Conservation (phyloP, 306 rosid genomes). For the Morella rubra region DNA sequence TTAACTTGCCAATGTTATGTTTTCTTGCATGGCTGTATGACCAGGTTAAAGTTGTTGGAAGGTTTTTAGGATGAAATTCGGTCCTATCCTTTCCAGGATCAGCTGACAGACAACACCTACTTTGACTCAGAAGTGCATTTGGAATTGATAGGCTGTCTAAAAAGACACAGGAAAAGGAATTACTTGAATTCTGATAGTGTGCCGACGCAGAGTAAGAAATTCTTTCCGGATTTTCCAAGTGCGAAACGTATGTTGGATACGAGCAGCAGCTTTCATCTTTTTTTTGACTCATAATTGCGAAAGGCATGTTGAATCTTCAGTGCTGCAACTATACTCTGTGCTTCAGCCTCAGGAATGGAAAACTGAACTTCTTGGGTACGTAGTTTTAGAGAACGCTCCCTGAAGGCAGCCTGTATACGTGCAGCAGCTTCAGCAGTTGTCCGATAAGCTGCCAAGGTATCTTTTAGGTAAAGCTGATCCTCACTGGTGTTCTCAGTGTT, state of each 20-base stretch:
- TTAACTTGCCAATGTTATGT: background rate
- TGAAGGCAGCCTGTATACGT: constrained; percentile 80
- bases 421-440: constrained; percentile 97
- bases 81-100: background rate
- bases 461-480: constrained; percentile 72
- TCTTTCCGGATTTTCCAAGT: constrained; percentile 83
- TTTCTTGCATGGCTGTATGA: background rate
- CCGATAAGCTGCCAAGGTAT: constrained; percentile 73
- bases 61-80: background rate
- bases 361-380: constrained; percentile 46
- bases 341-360: constrained; percentile 72
- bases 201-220: constrained; percentile 74
- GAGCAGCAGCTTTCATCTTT: constrained; percentile 76
- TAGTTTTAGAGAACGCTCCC: constrained; percentile 70
- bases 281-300: constrained; percentile 61
- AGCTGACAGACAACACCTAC: background rate
- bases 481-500: constrained; percentile 59
- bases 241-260: constrained; percentile 78
- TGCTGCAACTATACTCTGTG: constrained; percentile 81
- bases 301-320: constrained; percentile 96
- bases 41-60: background rate
- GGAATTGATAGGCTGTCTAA: background rate
- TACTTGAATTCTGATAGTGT: constrained; percentile 86
- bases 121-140: background rate
- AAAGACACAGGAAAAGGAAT: constrained; percentile 32